Evolutionary conservation across 768 basidiomycete species (phyloP).

Genomic region (Kwoniella europaea): DNA sequence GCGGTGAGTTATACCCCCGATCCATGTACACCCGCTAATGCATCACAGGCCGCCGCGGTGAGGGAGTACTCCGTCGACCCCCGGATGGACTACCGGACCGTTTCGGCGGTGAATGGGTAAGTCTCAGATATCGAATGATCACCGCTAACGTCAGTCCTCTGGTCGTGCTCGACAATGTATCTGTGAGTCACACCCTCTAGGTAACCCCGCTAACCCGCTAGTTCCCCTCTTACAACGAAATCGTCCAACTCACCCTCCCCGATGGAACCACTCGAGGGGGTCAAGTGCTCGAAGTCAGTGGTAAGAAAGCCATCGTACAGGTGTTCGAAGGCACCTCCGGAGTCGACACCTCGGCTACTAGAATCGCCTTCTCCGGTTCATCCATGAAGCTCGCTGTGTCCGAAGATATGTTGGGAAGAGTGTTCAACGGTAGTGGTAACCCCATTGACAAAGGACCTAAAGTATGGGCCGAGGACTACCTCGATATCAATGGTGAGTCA

Average conservation of each 20-base stretch:
- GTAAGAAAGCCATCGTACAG: slow-evolving; percentile 98
- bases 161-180: slow-evolving; percentile 97
- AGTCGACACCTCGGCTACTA: slow-evolving; percentile 94
- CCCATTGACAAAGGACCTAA: slow-evolving; percentile 99
- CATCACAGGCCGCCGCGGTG: slow-evolving; percentile 43
- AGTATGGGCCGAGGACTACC: slow-evolving; percentile 98
- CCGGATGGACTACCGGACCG: slow-evolving; percentile 79
- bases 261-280: slow-evolving; percentile 95
- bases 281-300: slow-evolving; percentile 96
- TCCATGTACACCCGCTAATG: no score
- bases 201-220: slow-evolving; percentile 54
- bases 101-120: slow-evolving; percentile 96
- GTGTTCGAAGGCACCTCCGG: slow-evolving; percentile 94
- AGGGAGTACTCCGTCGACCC: slow-evolving; percentile 45
- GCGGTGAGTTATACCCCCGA: slow-evolving; percentile 36
- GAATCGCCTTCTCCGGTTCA: slow-evolving; percentile 96
- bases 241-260: slow-evolving; percentile 90
- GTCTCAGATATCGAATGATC: slow-evolving; percentile 43
- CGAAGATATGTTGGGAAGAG: slow-evolving; percentile 97
- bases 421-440: slow-evolving; percentile 98
- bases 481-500: slow-evolving; percentile 92
- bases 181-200: slow-evolving; percentile 63
- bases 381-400: slow-evolving; percentile 99
- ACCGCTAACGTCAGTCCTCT: slow-evolving; percentile 68
- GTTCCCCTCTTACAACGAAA: slow-evolving; percentile 99